Evolutionary conservation across 2,329 filamentous ascomycete genomes (phyloP).

Genomic region (Uncinocarpus reesii): DNA sequence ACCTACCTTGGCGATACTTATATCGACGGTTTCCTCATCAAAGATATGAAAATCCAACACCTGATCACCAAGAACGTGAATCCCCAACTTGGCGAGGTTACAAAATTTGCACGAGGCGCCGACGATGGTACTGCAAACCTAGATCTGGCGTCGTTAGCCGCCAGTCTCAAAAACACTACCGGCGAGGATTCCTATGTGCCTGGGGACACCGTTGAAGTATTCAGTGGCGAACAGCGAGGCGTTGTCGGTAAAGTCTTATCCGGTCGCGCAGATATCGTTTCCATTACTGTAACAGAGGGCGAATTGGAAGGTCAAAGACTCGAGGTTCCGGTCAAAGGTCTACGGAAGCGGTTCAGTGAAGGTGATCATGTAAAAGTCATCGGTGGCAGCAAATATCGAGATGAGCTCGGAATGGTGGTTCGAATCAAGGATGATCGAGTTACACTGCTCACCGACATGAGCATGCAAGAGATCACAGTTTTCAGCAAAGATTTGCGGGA

Average conservation of each 20-base stretch:
- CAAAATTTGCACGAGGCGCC: slow-evolving; percentile 76
- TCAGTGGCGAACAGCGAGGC: slow-evolving; percentile 87
- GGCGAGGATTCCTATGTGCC: slow-evolving; percentile 76
- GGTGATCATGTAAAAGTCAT: slow-evolving; percentile 99
- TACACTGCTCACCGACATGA: slow-evolving; percentile 85
- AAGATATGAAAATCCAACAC: slow-evolving; percentile 82
- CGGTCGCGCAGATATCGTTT: slow-evolving; percentile 85
- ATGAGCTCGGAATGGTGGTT: slow-evolving; percentile 95
- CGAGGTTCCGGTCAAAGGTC: slow-evolving; percentile 81
- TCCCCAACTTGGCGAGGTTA: slow-evolving; percentile 87
- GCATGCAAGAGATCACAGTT: slow-evolving; percentile 85
- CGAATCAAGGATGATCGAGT: slow-evolving; percentile 86
- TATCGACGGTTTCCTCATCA: slow-evolving; percentile 83
- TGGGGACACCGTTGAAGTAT: slow-evolving; percentile 94
- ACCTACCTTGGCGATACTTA: slow-evolving; percentile 83
- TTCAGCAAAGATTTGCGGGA: slow-evolving; percentile 95
- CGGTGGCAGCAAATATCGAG: slow-evolving; percentile 83
- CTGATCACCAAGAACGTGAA: slow-evolving; percentile 83
- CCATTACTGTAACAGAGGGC: slow-evolving; percentile 73
- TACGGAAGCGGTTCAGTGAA: slow-evolving; percentile 83
- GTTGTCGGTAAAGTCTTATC: slow-evolving; percentile 76
- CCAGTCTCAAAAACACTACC: slow-evolving; percentile 76
- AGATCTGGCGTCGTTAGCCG: slow-evolving; percentile 80
- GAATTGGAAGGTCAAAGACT: slow-evolving; percentile 72
- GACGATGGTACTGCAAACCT: slow-evolving; percentile 91